Conservation (phyloP, 139 green algal species). For the Pleodorina starrii region DNA sequence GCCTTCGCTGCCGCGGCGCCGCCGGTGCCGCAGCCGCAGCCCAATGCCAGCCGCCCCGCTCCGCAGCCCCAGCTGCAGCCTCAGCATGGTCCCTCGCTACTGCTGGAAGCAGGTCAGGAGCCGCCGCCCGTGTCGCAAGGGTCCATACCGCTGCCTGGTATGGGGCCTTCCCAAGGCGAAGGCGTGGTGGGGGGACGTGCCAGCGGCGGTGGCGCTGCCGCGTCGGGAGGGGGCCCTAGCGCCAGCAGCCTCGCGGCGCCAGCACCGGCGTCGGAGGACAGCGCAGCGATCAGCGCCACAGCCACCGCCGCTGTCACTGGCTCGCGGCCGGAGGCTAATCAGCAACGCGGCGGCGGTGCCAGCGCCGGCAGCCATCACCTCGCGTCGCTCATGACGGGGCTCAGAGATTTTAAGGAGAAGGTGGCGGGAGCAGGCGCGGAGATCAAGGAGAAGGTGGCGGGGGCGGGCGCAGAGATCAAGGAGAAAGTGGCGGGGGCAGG, state of each 20-base stretch:
- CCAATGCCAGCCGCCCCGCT: neutral
- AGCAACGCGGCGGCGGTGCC: too few relatives aligned
- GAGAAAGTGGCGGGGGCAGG: constrained; percentile 26
- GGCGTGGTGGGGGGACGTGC: neutral
- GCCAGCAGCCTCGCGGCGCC: neutral
- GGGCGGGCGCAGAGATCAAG: neutral
- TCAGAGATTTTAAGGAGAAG: constrained; percentile 24
- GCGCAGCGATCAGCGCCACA: too few relatives aligned
- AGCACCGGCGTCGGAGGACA: too few relatives aligned
- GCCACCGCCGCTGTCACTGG: too few relatives aligned
- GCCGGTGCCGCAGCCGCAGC: neutral
- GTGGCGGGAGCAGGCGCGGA: constrained; percentile 3
- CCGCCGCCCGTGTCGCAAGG: neutral
- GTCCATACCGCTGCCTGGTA: constrained; percentile 7
- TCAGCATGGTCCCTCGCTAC: neutral
- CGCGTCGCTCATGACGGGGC: neutral
- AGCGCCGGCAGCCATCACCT: neutral
- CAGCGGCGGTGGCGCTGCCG: neutral
- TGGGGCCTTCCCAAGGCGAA: neutral
- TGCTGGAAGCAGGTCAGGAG: neutral
- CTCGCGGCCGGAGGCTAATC: too few relatives aligned
- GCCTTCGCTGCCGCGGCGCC: neutral
- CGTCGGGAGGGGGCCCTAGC: neutral
- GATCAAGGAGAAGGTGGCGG: constrained; percentile 30
- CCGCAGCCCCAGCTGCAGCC: neutral